Percentiles rank a stretch among this genome's conserved stretches.
Conservation (phyloP, 352 stramenopile genomes). For the Pythium dissotocum region DNA sequence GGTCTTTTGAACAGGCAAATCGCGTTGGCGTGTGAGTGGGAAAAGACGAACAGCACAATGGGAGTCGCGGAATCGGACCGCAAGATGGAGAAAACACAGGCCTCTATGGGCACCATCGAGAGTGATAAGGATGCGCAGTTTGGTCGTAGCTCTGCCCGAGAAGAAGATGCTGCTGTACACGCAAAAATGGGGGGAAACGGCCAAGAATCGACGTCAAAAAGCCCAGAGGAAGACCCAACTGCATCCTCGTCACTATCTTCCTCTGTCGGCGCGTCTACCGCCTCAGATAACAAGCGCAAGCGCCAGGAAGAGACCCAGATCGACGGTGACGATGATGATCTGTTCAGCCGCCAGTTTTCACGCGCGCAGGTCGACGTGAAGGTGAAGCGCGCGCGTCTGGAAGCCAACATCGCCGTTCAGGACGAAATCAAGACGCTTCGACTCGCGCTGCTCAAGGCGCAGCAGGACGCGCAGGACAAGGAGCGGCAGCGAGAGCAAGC, state of each 20-base stretch:
- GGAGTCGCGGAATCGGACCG: background rate
- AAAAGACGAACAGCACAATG: background rate
- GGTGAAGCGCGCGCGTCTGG: conserved; percentile 54
- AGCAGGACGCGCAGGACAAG: conserved; percentile 26
- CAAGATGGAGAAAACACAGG: background rate
- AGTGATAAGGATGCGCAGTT: too few relatives aligned
- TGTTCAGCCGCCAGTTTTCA: conserved; percentile 41
- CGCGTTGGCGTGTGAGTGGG: background rate
- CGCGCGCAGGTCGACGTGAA: conserved; percentile 49
- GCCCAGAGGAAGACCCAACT: background rate
- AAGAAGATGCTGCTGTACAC: background rate
- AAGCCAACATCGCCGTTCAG: conserved; percentile 52
- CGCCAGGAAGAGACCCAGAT: background rate
- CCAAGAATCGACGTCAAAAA: background rate
- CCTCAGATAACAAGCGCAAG: conserved; percentile 16
- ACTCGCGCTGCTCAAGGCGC: conserved; percentile 48
- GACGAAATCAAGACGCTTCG: conserved; percentile 43
- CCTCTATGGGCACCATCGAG: background rate
- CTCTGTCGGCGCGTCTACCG: background rate
- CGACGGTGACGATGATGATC: conserved; percentile 11
- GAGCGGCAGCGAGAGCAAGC: conserved; percentile 26
- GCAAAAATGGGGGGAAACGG: conserved; percentile 13
- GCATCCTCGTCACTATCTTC: background rate
- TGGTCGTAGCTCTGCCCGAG: background rate
- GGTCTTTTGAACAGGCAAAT: conserved; percentile 10